phyloP scores from a whole-genome alignment of 2,329 filamentous ascomycete species.

The Colletotrichum incanum region DNA sequence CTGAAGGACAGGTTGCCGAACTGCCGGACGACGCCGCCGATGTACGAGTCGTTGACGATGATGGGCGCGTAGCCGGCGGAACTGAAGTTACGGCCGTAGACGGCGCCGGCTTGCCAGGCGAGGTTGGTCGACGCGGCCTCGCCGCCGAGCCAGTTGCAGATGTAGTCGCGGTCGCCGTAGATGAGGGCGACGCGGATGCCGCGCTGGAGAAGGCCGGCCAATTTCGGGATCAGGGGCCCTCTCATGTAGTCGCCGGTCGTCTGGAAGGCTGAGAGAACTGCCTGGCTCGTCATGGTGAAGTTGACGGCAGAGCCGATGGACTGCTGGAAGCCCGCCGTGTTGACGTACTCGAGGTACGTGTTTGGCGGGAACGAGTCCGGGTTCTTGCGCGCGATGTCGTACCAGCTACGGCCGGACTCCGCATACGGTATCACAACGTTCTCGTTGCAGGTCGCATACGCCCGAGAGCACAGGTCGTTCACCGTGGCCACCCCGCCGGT shows the following conservation, averaged over 20 bases:
- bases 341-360: conserved; percentile 77
- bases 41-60: conserved; percentile 76
- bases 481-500: conserved; percentile 32
- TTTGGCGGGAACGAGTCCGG: conserved; percentile 75
- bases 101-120: conserved; percentile 61
- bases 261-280: conserved; percentile 64
- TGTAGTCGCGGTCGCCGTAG: conserved; percentile 77
- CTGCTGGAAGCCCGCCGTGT: conserved; percentile 67
- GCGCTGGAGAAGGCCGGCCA: conserved; percentile 72
- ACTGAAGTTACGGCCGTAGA: conserved; percentile 71
- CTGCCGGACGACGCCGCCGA: conserved; percentile 82
- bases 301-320: conserved; percentile 73
- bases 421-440: conserved; percentile 73
- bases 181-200: conserved; percentile 81
- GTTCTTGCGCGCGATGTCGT: conserved; percentile 72
- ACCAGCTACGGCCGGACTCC: conserved; percentile 68
- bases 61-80: conserved; percentile 81
- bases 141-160: conserved; percentile 82
- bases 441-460: conserved; percentile 59
- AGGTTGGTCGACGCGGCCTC: conserved; percentile 79
- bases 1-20: conserved; percentile 82
- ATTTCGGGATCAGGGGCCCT: conserved; percentile 70
- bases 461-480: conserved; percentile 34
- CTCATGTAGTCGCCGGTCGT: conserved; percentile 75
- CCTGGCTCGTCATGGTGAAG: conserved; percentile 66